Evolutionary conservation across 768 basidiomycete genomes (phyloP), one percentile per base, ranked within the genome.

Genomic region (Amylocystis lapponica): DNA sequence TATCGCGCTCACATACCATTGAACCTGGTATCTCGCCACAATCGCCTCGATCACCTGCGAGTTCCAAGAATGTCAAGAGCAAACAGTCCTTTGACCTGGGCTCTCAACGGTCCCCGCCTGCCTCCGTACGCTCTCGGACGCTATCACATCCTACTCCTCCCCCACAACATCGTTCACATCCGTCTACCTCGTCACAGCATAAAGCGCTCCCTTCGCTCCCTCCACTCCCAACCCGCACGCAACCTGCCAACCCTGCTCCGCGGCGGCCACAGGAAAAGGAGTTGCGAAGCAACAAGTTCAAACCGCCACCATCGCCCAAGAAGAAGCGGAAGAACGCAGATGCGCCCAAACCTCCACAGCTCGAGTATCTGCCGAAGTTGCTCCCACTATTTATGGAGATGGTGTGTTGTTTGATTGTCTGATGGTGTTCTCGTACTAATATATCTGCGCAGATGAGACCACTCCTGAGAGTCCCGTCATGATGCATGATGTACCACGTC

Each of bases 341-440:
- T 33, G 55, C 66, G 7, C 61, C 86, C 33, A 75, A 79, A 51
- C 82, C 85, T 33, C 96, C 96, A 2, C 80, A 87, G 39, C 68
- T 97, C 36, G 66, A 70, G 36, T 75, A 83, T 55, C 78, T 98
- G 39, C 85, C 89, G n/a, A 72, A 79, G 47, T 61, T 99, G 17
- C 67, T 96, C 27, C 92, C 95, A 2, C 54, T 98, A 21, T 97
- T 98, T 61, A 76, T 85, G 33, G 96, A 98, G 67, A 81, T 97
- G 76, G 93, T 96, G 48, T 57, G 81, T 66, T n/a, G n/a, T n/a
- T 17, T 3, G 27, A 17, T 17, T 25, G 21, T 13, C n/a, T 36
- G n/a, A 10, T 19, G 21, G 11, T 37, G 14, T 29, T 19, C 6
- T n/a, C n/a, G n/a, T n/a, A 21, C 23, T 27, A 4, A 33, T 16